A percentile compares a stretch with the other conserved stretches of the same genome.
Evolutionary conservation across 495 filamentous ascomycete species (phyloP).

Genomic region (Clavariopsis aquatica): DNA sequence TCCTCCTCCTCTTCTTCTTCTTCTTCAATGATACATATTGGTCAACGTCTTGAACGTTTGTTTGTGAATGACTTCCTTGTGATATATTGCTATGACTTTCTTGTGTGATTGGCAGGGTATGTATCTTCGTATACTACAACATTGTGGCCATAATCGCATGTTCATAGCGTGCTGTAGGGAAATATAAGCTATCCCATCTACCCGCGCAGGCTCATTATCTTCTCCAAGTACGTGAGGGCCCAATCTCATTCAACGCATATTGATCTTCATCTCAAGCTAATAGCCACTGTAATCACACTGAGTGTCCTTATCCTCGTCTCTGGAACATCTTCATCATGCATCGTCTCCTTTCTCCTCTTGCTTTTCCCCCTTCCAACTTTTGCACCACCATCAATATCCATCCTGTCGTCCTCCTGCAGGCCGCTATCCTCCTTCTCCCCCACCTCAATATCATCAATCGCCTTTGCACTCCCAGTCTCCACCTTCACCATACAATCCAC

Average conservation of each 20-base stretch:
- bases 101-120: neutral
- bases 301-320: conserved; percentile 65
- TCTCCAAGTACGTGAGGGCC: too few species aligned
- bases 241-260: neutral
- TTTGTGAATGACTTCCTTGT: too few species aligned
- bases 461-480: conserved; percentile 45
- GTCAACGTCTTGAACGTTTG: neutral
- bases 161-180: too few species aligned
- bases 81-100: too few species aligned
- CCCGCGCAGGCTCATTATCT: too few species aligned
- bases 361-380: conserved; percentile 45
- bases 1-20: conserved; percentile 26
- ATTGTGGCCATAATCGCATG: neutral
- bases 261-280: conserved; percentile 55
- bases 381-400: conserved; percentile 18
- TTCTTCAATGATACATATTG: conserved; percentile 40
- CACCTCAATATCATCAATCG: conserved; percentile 47
- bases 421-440: conserved; percentile 36
- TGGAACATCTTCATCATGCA: conserved; percentile 54
- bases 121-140: neutral
- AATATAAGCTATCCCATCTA: too few species aligned
- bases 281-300: conserved; percentile 66
- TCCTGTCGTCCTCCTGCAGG: conserved; percentile 33
- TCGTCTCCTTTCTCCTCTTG: conserved; percentile 44
- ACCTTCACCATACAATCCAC: conserved; percentile 43